Percentiles rank a stretch among this genome's conserved stretches.
Evolutionary conservation across 129 eudicot genomes (phyloP).

Genomic region (Gnaphalium uliginosum): DNA sequence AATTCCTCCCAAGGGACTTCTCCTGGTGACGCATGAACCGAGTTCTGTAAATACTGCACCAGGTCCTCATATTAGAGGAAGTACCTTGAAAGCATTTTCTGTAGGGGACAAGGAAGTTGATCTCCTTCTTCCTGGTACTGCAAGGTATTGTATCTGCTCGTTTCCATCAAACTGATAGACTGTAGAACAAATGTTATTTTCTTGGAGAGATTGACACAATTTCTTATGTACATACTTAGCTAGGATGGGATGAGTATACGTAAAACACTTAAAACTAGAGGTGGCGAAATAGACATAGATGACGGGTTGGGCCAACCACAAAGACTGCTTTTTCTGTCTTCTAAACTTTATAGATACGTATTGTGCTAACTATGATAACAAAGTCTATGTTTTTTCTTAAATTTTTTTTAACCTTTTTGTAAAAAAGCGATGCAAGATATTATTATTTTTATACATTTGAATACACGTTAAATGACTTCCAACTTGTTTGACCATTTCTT

Average conservation of each 20-base stretch:
- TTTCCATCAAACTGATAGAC: not conserved
- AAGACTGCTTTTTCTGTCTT: not conserved
- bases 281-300: not conserved
- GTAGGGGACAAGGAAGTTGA: constrained; percentile 73
- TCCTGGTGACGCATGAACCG: constrained; percentile 75
- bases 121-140: constrained; percentile 78
- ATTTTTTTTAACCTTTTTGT: not conserved
- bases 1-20: constrained; percentile 35
- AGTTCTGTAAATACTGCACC: constrained; percentile 54
- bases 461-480: not conserved
- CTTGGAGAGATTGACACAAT: not conserved
- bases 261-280: not conserved
- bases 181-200: not conserved
- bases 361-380: not conserved
- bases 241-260: no score
- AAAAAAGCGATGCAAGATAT: no score
- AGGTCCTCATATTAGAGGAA: constrained; percentile 71
- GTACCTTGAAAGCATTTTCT: constrained; percentile 58
- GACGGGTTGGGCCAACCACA: not conserved
- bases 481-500: not conserved
- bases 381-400: not conserved
- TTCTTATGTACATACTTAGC: not conserved
- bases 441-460: no score
- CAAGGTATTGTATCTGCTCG: constrained; percentile 46
- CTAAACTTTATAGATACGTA: no score